Evolutionary conservation across 306 rosid genomes (phyloP).

Genomic region (Crotalaria pallida): DNA sequence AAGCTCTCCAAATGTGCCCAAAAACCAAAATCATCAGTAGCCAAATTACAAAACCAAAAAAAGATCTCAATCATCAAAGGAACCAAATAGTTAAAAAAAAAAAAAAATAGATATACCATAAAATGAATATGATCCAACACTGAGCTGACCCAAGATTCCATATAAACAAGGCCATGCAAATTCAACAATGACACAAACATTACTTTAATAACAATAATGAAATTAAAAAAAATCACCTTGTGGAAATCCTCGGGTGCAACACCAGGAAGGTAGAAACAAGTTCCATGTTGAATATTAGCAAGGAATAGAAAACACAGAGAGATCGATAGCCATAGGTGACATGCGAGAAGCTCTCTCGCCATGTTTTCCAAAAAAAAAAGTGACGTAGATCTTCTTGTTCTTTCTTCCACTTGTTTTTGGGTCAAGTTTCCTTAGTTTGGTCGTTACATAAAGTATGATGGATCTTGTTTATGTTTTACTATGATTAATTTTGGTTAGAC

Average conservation of each 20-base stretch:
- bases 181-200: neutral
- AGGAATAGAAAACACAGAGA: slow-evolving; percentile 35
- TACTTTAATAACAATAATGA: neutral
- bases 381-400: slow-evolving; percentile 16
- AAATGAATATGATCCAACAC: neutral
- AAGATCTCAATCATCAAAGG: slow-evolving; percentile 3
- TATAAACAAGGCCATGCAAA: neutral
- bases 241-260: slow-evolving; percentile 84
- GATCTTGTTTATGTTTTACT: no score
- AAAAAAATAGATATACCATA: neutral
- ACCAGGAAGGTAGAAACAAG: slow-evolving; percentile 81
- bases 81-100: neutral
- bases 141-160: slow-evolving; percentile 21
- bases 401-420: neutral
- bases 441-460: neutral
- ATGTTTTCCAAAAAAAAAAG: slow-evolving; percentile 27
- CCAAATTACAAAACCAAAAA: neutral
- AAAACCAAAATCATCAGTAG: neutral
- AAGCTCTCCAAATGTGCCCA: neutral
- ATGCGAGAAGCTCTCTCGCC: slow-evolving; percentile 54
- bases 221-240: slow-evolving; percentile 30
- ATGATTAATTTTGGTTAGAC: neutral
- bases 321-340: slow-evolving; percentile 52
- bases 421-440: neutral
- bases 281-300: slow-evolving; percentile 29